Evolutionary conservation across 1,284 basidiomycete genomes (phyloP).

Genomic region (Xanthoconium separans): DNA sequence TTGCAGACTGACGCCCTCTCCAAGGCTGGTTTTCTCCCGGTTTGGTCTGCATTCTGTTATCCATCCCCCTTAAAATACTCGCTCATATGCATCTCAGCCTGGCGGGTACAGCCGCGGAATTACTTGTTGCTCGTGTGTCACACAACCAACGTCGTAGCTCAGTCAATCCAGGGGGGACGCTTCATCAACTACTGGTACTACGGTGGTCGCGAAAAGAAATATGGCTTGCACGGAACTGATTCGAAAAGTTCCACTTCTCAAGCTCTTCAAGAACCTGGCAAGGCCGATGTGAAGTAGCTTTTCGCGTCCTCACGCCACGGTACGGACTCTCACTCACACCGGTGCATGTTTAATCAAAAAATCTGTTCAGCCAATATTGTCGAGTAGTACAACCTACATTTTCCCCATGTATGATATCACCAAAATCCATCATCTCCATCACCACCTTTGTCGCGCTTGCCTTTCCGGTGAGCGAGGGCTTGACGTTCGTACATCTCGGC

Average conservation of each 20-base stretch:
- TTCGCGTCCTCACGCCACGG: background rate
- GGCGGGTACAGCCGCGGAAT: slow-evolving; percentile 93
- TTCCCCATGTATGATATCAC: slow-evolving; percentile 43
- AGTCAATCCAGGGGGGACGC: slow-evolving; percentile 77
- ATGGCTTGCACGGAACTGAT: slow-evolving; percentile 39
- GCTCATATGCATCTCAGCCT: slow-evolving; percentile 51
- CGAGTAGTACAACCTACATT: slow-evolving; percentile 11
- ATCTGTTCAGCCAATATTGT: slow-evolving; percentile 5
- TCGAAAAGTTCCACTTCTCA: slow-evolving; percentile 47
- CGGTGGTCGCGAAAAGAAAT: slow-evolving; percentile 71
- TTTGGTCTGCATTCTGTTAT: slow-evolving; percentile 58
- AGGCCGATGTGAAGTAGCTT: slow-evolving; percentile 32
- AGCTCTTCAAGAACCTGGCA: slow-evolving; percentile 48
- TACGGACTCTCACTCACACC: background rate
- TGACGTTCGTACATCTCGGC: slow-evolving; percentile 95
- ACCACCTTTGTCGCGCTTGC: slow-evolving; percentile 68
- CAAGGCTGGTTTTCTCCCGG: slow-evolving; percentile 90
- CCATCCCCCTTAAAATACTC: background rate
- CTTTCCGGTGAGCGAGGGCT: slow-evolving; percentile 69
- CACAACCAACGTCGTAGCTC: slow-evolving; percentile 85
- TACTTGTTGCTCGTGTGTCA: slow-evolving; percentile 94
- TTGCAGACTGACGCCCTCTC: slow-evolving; percentile 8
- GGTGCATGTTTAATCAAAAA: background rate
- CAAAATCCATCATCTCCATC: slow-evolving; percentile 88
- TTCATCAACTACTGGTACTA: slow-evolving; percentile 89